Conservation (phyloP, 176 grass and related monocot genomes). For the Poa pratensis region DNA sequence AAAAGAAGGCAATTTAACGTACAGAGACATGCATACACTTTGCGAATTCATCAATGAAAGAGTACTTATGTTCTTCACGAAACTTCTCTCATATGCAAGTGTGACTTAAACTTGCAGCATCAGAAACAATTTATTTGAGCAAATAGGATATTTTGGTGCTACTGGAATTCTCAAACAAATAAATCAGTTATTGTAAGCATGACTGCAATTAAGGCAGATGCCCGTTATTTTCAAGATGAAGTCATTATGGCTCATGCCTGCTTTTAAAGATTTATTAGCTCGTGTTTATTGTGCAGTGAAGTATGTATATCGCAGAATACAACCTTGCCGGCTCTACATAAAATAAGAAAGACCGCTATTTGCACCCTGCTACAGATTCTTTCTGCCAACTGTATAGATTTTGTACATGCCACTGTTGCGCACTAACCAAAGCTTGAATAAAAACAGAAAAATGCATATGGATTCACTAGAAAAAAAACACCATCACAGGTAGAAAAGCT, state of each 20-base stretch:
- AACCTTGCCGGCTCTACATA: background rate
- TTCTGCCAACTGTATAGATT: background rate
- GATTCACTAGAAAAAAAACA: background rate
- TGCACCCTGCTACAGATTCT: background rate
- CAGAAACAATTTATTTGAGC: slow-evolving; percentile 1
- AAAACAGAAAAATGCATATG: background rate
- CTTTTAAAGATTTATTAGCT: background rate
- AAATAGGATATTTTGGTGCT: background rate
- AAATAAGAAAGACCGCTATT: slow-evolving; percentile 10
- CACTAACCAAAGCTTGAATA: background rate
- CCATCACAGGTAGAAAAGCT: background rate
- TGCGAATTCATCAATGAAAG: background rate
- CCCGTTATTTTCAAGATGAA: background rate
- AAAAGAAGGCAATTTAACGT: slow-evolving; percentile 19
- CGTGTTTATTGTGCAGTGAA: background rate
- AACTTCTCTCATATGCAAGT: background rate
- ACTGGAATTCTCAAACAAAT: background rate
- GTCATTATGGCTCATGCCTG: background rate
- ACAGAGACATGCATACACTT: background rate
- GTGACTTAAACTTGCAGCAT: slow-evolving; percentile 7
- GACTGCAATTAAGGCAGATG: background rate
- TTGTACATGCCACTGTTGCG: background rate
- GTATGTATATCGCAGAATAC: background rate
- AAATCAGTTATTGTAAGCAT: background rate
- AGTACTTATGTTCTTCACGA: background rate